phyloP scores from a whole-genome alignment of 2,329 filamentous ascomycete genomes.

The Microsporum ferrugineum region DNA sequence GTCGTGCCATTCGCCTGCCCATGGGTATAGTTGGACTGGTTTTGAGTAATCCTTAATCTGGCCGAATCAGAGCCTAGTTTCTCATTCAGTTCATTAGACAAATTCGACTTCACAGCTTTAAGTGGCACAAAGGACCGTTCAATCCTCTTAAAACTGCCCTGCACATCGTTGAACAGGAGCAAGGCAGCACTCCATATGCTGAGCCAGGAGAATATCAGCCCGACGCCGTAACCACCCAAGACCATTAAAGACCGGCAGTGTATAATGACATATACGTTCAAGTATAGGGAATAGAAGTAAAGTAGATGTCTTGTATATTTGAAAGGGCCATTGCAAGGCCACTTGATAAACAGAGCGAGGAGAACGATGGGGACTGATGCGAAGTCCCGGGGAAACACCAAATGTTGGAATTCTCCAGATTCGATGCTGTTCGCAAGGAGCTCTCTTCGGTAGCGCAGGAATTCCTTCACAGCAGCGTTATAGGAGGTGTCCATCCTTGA shows the following conservation, averaged over 20 bases:
- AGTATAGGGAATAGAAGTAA: constrained; percentile 34
- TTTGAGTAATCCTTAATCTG: neutral
- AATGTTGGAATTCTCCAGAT: constrained; percentile 22
- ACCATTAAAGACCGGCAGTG: constrained; percentile 40
- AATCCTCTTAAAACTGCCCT: constrained; percentile 45
- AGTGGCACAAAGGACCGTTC: constrained; percentile 29
- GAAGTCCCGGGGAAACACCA: constrained; percentile 29
- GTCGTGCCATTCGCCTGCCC: neutral
- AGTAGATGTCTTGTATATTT: constrained; percentile 34
- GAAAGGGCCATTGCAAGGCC: constrained; percentile 24
- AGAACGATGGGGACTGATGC: constrained; percentile 28
- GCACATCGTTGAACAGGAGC: constrained; percentile 45
- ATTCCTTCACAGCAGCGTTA: neutral
- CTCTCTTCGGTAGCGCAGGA: neutral
- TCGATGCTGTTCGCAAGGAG: neutral
- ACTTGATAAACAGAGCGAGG: constrained; percentile 43
- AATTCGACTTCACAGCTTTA: neutral
- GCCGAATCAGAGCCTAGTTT: neutral
- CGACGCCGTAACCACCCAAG: constrained; percentile 44
- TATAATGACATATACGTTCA: constrained; percentile 29
- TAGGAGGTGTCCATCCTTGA: neutral
- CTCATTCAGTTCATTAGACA: neutral
- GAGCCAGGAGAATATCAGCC: constrained; percentile 44
- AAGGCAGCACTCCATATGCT: constrained; percentile 43
- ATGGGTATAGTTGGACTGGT: neutral